Evolutionary conservation across 2,329 filamentous ascomycete species (phyloP).

Genomic region (Colletotrichum gigasporum): DNA sequence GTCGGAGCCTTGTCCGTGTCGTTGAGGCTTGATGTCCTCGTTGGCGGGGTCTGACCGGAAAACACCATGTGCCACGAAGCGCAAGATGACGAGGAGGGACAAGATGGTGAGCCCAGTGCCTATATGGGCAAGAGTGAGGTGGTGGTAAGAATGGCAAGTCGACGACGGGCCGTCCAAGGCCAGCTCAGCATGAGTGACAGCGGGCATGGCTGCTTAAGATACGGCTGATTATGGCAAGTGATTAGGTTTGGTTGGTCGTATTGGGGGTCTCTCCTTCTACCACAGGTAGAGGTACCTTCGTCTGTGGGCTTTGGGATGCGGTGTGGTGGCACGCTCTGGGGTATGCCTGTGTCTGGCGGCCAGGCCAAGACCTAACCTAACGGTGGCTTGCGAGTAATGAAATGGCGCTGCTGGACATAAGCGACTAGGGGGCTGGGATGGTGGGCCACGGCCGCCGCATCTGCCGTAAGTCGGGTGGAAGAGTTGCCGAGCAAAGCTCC

Average conservation of each 20-base stretch:
- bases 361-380: conserved; percentile 24
- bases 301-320: conserved; percentile 16
- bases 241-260: conserved; percentile 33
- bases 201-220: conserved; percentile 50
- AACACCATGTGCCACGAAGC: conserved; percentile 21
- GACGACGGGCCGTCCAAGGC: conserved; percentile 37
- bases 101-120: conserved; percentile 43
- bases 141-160: conserved; percentile 13
- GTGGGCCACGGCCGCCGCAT: conserved; percentile 29
- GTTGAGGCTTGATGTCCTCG: neutral
- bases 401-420: conserved; percentile 32
- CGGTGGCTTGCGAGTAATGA: conserved; percentile 33
- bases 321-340: conserved; percentile 32
- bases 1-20: neutral
- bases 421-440: conserved; percentile 29
- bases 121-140: conserved; percentile 34
- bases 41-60: neutral
- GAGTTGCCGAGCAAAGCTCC: conserved; percentile 19
- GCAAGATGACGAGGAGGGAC: conserved; percentile 44
- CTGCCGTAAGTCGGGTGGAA: conserved; percentile 23
- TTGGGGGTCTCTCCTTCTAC: conserved; percentile 17
- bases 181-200: conserved; percentile 40
- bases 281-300: conserved; percentile 29
- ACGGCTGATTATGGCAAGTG: conserved; percentile 42
- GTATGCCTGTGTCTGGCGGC: conserved; percentile 30